Percentiles rank a stretch among this genome's conserved stretches.
Evolutionary conservation across 2,329 filamentous ascomycete species (phyloP).

Genomic region (Aspergillus neotritici): DNA sequence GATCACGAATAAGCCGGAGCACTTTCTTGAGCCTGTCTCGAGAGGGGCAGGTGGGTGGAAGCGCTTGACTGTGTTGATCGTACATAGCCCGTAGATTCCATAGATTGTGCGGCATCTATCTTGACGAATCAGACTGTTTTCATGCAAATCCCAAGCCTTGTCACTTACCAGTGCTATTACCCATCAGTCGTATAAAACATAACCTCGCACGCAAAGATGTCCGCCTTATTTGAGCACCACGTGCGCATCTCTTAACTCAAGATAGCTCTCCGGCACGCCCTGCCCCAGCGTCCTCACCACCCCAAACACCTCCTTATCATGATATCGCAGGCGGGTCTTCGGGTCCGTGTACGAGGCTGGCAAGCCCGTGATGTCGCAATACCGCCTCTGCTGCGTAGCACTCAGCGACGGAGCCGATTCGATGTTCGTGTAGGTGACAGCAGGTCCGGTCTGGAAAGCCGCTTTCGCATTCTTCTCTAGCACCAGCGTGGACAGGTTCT

Average conservation of each 20-base stretch:
- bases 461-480: conserved; percentile 66
- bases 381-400: conserved; percentile 72
- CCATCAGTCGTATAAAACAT: neutral
- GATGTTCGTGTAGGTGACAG: conserved; percentile 90
- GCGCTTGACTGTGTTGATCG: conserved; percentile 93
- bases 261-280: conserved; percentile 76
- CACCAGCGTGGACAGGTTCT: conserved; percentile 79
- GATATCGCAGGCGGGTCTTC: conserved; percentile 88
- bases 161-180: too few relatives aligned
- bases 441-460: conserved; percentile 53
- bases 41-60: conserved; percentile 82
- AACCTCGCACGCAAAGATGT: neutral
- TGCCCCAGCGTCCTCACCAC: conserved; percentile 76
- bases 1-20: conserved; percentile 99
- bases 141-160: neutral
- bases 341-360: conserved; percentile 90
- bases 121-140: conserved; percentile 3
- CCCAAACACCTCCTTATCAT: conserved; percentile 86
- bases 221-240: conserved; percentile 71
- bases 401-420: conserved; percentile 84
- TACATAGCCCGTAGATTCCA: conserved; percentile 49
- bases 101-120: conserved; percentile 8
- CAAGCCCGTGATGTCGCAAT: conserved; percentile 93
- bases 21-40: conserved; percentile 74
- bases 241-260: conserved; percentile 86